Conservation (phyloP, 2,329 filamentous ascomycete genomes). For the Colletotrichum phormii region DNA sequence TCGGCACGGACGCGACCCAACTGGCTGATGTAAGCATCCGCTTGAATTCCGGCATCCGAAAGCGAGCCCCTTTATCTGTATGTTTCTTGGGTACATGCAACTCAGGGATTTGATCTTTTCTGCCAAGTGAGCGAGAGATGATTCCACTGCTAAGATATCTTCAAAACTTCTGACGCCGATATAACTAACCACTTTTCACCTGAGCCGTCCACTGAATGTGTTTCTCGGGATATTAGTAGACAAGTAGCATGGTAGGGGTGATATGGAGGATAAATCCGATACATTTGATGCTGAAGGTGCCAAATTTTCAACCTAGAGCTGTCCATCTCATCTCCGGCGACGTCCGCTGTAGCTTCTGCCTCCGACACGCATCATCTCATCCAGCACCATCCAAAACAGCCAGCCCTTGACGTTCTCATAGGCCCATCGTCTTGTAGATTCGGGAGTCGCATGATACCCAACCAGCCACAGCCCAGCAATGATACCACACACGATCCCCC, state of each 20-base stretch:
- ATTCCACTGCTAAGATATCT: no score
- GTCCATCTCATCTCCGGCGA: conserved; percentile 1
- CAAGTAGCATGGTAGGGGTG: no score
- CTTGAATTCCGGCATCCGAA: neutral
- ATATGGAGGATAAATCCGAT: no score
- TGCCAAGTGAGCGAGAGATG: no score
- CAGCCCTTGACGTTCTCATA: conserved; percentile 39
- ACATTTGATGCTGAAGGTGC: no score
- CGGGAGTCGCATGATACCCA: conserved; percentile 38
- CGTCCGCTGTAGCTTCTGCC: conserved; percentile 18
- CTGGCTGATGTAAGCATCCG: neutral
- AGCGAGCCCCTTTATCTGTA: neutral
- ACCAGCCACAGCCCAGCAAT: conserved; percentile 38
- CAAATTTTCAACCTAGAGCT: no score
- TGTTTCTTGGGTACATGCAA: neutral
- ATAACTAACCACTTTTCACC: no score
- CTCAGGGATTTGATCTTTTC: no score
- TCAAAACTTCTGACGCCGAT: no score
- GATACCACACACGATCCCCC: conserved; percentile 34
- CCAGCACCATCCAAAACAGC: conserved; percentile 37
- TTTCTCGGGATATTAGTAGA: no score
- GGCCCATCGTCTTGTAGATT: conserved; percentile 36
- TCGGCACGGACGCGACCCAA: neutral
- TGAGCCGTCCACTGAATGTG: no score
- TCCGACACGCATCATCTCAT: conserved; percentile 38